phyloP scores from a whole-genome alignment of 1,284 basidiomycete species.

The Rhodotorula glutinis region DNA sequence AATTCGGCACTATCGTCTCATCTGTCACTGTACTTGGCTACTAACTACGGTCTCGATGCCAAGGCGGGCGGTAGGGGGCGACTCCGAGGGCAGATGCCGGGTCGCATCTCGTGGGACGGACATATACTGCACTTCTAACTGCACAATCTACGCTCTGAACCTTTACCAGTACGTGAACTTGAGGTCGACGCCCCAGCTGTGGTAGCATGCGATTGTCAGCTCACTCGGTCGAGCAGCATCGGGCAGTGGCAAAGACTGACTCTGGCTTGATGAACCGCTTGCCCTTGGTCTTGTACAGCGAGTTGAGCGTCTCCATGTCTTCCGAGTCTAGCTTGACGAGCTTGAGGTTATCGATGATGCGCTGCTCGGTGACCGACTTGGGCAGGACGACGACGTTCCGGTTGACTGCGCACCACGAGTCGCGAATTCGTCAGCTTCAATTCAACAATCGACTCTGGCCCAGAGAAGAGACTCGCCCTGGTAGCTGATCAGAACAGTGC shows the following conservation, averaged over 20 bases:
- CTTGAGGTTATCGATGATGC: conserved; percentile 70
- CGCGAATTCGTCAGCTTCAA: neutral
- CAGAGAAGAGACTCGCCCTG: conserved; percentile 10
- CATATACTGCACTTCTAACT: no score
- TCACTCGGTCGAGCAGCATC: neutral
- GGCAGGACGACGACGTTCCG: conserved; percentile 68
- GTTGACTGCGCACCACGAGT: conserved; percentile 52
- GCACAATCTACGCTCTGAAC: neutral
- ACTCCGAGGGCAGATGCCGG: no score
- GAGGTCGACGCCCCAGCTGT: conserved; percentile 33
- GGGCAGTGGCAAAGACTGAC: neutral
- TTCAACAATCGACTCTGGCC: neutral
- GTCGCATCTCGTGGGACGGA: no score
- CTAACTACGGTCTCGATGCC: no score
- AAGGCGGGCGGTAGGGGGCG: no score
- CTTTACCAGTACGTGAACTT: conserved; percentile 32
- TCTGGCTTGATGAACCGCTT: conserved; percentile 29
- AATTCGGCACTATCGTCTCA: no score
- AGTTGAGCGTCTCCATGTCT: conserved; percentile 59
- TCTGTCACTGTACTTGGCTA: no score
- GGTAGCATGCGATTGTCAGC: neutral
- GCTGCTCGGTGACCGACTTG: conserved; percentile 69
- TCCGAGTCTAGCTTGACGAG: conserved; percentile 62
- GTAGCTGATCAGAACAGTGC: conserved; percentile 68
- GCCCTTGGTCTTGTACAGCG: conserved; percentile 28